Percentiles rank a stretch among this genome's conserved stretches.
phyloP scores from a whole-genome alignment of 164 flowering plant species.

The Nelumbo lutea region DNA sequence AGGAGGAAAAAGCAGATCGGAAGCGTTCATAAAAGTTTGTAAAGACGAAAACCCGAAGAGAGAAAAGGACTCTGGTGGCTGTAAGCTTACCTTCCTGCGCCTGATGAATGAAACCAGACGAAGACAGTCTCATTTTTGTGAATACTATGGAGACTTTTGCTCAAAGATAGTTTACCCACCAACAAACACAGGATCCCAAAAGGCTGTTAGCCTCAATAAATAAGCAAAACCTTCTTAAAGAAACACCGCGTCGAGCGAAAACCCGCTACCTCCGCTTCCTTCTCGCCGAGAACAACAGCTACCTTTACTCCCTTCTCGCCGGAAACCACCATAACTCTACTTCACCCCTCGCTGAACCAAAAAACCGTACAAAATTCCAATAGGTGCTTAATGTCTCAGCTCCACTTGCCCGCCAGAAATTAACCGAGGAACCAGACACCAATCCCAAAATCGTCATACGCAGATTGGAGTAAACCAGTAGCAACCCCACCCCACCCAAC shows the following conservation, averaged over 20 bases:
- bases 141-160: constrained; percentile 7
- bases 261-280: constrained; percentile 5
- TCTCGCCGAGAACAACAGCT: constrained; percentile 7
- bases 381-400: background rate
- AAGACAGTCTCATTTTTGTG: constrained; percentile 56
- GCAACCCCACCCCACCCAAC: constrained; percentile 1
- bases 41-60: background rate
- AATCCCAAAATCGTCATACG: background rate
- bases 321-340: constrained; percentile 18
- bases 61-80: too few species aligned
- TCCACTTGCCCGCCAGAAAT: background rate
- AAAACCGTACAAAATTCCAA: constrained; percentile 5
- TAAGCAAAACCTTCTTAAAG: constrained; percentile 5
- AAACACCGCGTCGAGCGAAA: background rate
- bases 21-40: too few species aligned
- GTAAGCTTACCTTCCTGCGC: constrained; percentile 60
- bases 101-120: constrained; percentile 61
- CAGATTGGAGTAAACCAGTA: background rate
- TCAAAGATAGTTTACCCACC: background rate
- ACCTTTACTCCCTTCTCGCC: constrained; percentile 13
- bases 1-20: too few species aligned
- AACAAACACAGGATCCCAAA: constrained; percentile 10
- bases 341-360: background rate
- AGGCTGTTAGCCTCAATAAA: background rate
- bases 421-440: background rate